Evolutionary conservation across 2,329 filamentous ascomycete genomes (phyloP), one percentile per base, ranked within the genome.

Genomic region (Calonectria pauciramosa): DNA sequence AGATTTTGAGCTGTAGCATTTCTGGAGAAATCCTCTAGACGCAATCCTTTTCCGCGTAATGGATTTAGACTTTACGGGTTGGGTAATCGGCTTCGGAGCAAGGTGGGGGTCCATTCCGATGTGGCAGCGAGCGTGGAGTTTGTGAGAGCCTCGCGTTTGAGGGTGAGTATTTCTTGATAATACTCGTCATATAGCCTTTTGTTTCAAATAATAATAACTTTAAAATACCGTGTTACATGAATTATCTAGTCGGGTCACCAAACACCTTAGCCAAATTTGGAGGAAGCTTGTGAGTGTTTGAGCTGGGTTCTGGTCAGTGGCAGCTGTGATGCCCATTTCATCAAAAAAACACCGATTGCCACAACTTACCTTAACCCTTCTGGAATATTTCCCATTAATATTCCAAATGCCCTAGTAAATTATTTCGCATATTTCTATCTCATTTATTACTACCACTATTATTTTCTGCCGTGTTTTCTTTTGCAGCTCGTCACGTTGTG

Each of bases 381-480:
- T 18, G 4, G 2, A 41, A 18, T 2, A 3, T 13, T 41, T 1
- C 6, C 3, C 13, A 18, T 7, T 41, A 13, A 0, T 2, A 20
- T 18, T 18, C 4, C 16, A 41, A 5, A 41, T 41, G 2, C 6
- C 16, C 4, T 41, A 18, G 4, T 41, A 20, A 16, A 7, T 8
- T 18, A 41, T 18, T 20, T 1, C 13, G 16, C 18, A n/a, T 10
- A 44, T 20, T 20, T n/a, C n/a, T n/a, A n/a, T n/a, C 30, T n/a
- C n/a, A n/a, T 9, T 32, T 9, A 32, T 32, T 32, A 9, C 30
- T 9, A 32, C 9, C 30, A 32, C 30, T 32, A 9, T 32, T 5
- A 9, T 32, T 32, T 32, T 32, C 9, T 32, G 4, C 30, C 9
- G 30, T 32, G 30, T 4, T 32, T 4, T 4, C 30, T 32, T 32